Percentiles rank a stretch among this genome's conserved stretches.
Evolutionary conservation across 179 eudicot species (phyloP).

Genomic region (Amaranthus tricolor): DNA sequence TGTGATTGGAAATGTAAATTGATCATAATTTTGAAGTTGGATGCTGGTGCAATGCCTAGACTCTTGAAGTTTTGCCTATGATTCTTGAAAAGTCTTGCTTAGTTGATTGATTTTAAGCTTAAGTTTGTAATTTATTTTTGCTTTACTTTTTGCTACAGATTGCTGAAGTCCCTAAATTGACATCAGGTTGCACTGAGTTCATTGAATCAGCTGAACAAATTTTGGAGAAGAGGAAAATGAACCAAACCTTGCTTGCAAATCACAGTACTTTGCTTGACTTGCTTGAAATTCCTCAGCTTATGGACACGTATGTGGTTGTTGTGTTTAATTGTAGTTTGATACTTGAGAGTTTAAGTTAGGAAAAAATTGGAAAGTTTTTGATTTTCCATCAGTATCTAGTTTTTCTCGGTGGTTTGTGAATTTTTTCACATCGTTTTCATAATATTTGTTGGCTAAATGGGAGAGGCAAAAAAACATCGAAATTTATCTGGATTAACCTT

Average conservation of each 20-base stretch:
- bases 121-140: neutral
- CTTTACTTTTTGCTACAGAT: conserved; percentile 50
- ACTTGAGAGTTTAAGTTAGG: conserved; percentile 3
- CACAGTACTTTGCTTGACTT: conserved; percentile 98
- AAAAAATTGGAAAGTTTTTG: neutral
- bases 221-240: conserved; percentile 96
- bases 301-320: conserved; percentile 90
- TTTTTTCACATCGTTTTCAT: neutral
- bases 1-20: too few relatives aligned
- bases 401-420: neutral
- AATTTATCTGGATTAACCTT: conserved; percentile 2
- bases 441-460: neutral
- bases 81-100: too few relatives aligned
- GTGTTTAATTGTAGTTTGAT: conserved; percentile 12
- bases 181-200: conserved; percentile 93
- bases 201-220: conserved; percentile 85
- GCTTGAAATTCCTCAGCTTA: conserved; percentile 99
- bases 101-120: neutral
- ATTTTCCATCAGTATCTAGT: neutral
- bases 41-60: too few relatives aligned
- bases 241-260: conserved; percentile 83
- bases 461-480: neutral
- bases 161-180: conserved; percentile 85
- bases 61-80: too few relatives aligned
- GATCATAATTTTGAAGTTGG: too few relatives aligned